Base-by-base conservation (phyloP, 257 asterid genomes). In the Lithospermum erythrorhizon region DNA sequence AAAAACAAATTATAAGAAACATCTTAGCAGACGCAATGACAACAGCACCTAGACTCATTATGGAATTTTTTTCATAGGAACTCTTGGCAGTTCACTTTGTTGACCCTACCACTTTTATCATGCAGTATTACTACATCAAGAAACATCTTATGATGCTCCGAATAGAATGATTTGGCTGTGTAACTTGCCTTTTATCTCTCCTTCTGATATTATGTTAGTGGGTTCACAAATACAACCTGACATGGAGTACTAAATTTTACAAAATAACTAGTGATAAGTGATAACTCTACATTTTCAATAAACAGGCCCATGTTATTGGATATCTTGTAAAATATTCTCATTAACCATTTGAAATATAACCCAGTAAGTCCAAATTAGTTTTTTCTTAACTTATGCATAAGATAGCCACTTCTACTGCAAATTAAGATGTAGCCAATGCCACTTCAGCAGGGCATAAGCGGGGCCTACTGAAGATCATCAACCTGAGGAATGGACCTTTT, bases 11-110 rank as follows among this genome's bases (percentile, higher is more conserved):
- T 9, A 15, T 23, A 53, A n/a, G n/a, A n/a, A n/a, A n/a, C n/a
- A n/a, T n/a, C n/a, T n/a, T n/a, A n/a, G n/a, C 57, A 64, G 73
- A 75, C 64, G 94, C 83, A 62, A 87, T 67, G 45, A 79, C 7
- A 55, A 82, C 90, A 68, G 81, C 76, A 61, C 96, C 96, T 89
- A 64, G 37, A 65, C 15, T 32, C 20, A 49, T 21, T 55, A 61
- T 68, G 30, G 14, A 13, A 11, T 41, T 13, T 41, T 41, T 0
- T 41, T 14, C 49, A 41, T 11, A 1, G 13, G 13, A 41, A 41
- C 13, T 41, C 17, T 41, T 41, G 2, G 49, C 49, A 8, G 17
- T 13, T 41, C 49, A 41, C 49, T 41, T 3, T 41, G 49, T 41
- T 41, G 13, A 41, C 49, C 49, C 49, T 11, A 11, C 49, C 49